Evolutionary conservation across 2,329 filamentous ascomycete genomes (phyloP).

Genomic region (Colletotrichum caudatum): DNA sequence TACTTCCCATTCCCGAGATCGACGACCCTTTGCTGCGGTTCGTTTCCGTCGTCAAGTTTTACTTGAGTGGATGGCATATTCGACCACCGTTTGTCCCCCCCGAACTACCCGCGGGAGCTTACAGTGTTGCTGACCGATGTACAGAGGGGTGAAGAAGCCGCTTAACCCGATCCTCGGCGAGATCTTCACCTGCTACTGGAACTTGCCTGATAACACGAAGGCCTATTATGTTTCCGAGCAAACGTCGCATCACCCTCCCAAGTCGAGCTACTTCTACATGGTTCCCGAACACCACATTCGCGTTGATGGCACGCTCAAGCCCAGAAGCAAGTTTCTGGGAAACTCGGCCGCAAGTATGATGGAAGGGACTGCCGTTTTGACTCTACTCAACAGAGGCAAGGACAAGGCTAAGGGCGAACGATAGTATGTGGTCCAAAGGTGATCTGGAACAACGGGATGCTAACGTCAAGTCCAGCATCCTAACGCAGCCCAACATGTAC

Average conservation of each 20-base stretch:
- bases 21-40: conserved; percentile 93
- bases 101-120: conserved; percentile 21
- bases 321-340: conserved; percentile 92
- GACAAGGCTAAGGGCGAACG: conserved; percentile 77
- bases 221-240: conserved; percentile 98
- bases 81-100: conserved; percentile 82
- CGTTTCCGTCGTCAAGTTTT: conserved; percentile 96
- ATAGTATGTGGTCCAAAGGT: conserved; percentile 73
- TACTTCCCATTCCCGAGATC: conserved; percentile 87
- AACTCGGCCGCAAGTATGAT: conserved; percentile 98
- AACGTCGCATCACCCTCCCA: conserved; percentile 97
- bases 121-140: conserved; percentile 24
- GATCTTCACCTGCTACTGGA: conserved; percentile 95
- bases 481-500: conserved; percentile 99
- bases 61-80: conserved; percentile 98
- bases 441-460: conserved; percentile 7
- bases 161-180: conserved; percentile 97
- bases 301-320: conserved; percentile 95
- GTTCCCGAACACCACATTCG: conserved; percentile 92
- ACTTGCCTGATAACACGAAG: conserved; percentile 83
- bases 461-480: conserved; percentile 68
- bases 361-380: conserved; percentile 93
- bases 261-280: conserved; percentile 99
- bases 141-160: conserved; percentile 97
- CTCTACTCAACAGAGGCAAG: conserved; percentile 81